phyloP scores from a whole-genome alignment of 1,284 basidiomycete genomes.

The Xanthoconium separans region DNA sequence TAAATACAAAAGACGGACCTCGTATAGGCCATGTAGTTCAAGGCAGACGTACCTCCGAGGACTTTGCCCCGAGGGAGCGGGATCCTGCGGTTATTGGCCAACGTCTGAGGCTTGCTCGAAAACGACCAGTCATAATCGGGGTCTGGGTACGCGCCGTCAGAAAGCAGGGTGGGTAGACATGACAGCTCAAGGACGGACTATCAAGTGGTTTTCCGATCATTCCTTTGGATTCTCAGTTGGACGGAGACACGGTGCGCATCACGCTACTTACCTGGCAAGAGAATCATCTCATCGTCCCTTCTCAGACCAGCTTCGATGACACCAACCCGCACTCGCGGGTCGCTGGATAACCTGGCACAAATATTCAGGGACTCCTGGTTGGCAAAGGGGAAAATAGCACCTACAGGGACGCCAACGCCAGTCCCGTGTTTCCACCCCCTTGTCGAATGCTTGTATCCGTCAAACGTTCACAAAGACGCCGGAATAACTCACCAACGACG shows the following conservation, averaged over 20 bases:
- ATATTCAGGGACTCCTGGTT: not conserved
- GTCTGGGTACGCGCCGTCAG: slow-evolving; percentile 6
- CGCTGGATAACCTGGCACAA: slow-evolving; percentile 9
- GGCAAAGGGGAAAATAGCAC: not conserved
- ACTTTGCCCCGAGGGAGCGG: slow-evolving; percentile 7
- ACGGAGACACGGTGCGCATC: not conserved
- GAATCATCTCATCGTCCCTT: slow-evolving; percentile 17
- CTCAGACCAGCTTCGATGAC: slow-evolving; percentile 19
- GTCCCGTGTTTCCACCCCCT: slow-evolving; percentile 18
- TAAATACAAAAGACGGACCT: not conserved
- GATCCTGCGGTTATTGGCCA: slow-evolving; percentile 8
- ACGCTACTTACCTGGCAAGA: too few relatives aligned
- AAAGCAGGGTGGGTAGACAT: not conserved
- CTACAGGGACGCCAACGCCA: slow-evolving; percentile 18
- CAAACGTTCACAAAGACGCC: not conserved
- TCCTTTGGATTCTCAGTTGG: slow-evolving; percentile 3
- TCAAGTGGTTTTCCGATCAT: slow-evolving; percentile 10
- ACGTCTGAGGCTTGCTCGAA: slow-evolving; percentile 10
- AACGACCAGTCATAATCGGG: slow-evolving; percentile 21
- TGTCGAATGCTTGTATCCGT: not conserved
- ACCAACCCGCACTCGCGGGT: slow-evolving; percentile 7
- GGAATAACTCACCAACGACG: slow-evolving; percentile 15
- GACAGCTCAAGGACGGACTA: too few relatives aligned
- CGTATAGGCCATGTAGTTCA: slow-evolving; percentile 14
- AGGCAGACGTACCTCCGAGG: slow-evolving; percentile 14